Conservation (phyloP, 2,329 filamentous ascomycete species). For the Cladophialophora yegresii region DNA sequence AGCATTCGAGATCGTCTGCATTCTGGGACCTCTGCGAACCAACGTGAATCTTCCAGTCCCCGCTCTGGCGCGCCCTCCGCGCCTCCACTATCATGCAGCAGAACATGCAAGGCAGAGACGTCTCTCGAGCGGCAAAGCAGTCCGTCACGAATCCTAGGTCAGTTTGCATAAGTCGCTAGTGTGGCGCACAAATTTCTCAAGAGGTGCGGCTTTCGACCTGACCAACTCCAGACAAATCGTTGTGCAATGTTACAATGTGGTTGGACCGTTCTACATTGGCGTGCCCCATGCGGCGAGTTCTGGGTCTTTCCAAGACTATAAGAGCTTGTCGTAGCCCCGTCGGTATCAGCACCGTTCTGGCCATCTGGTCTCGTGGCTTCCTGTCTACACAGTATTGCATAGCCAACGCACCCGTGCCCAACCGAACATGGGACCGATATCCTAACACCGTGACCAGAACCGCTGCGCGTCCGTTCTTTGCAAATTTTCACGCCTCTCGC, state of each 20-base stretch:
- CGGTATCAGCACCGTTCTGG: not conserved
- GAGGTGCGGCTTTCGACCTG: not conserved
- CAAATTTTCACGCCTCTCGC: not conserved
- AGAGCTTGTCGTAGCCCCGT: not conserved
- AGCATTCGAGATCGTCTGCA: not conserved
- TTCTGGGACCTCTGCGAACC: not conserved
- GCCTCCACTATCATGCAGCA: not conserved
- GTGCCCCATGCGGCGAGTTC: not conserved
- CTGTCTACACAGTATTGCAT: slow-evolving; percentile 2
- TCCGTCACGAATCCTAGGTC: not conserved
- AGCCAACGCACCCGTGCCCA: not conserved
- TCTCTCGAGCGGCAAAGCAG: not conserved
- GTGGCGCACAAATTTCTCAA: not conserved
- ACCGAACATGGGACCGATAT: not conserved
- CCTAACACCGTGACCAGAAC: not conserved
- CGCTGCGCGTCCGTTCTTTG: not conserved
- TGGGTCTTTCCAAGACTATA: not conserved
- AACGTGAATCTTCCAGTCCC: not conserved
- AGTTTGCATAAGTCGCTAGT: slow-evolving; percentile 1
- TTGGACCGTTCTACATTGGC: not conserved
- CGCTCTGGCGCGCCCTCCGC: not conserved
- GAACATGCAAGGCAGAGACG: not conserved
- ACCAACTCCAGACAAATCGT: not conserved
- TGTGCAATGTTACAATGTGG: not conserved
- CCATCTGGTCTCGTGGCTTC: not conserved